These are phyloP conservation scores for Fragosphaeria purpurea DNA, from an alignment of 2,329 filamentous ascomycete genomes.

Conservation along the genomic window DNA sequence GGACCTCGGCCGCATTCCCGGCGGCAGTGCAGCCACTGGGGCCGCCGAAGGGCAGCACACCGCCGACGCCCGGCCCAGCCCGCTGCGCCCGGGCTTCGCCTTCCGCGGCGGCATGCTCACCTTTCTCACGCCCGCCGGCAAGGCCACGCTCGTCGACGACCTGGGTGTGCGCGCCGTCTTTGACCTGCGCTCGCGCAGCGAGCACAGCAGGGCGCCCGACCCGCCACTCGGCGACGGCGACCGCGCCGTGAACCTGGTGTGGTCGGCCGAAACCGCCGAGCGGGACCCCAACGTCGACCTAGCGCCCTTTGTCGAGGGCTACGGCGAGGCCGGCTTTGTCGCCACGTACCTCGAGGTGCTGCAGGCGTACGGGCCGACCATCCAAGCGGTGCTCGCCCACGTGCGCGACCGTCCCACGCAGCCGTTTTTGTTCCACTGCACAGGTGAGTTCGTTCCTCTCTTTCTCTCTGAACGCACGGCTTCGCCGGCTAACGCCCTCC, in stretches of 20 bases:
- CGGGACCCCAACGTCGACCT: slow-evolving; percentile 28
- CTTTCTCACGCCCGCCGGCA: slow-evolving; percentile 23
- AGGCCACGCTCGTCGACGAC: slow-evolving; percentile 25
- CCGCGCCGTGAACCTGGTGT: slow-evolving; percentile 31
- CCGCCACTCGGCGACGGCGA: slow-evolving; percentile 27
- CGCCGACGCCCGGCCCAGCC: slow-evolving; percentile 2
- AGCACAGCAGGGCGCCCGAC: slow-evolving; percentile 33
- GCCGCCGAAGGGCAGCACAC: slow-evolving; percentile 13
- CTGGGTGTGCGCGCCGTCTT: slow-evolving; percentile 36
- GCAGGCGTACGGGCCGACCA: slow-evolving; percentile 29
- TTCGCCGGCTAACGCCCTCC: neutral
- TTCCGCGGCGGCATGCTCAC: slow-evolving; percentile 38
- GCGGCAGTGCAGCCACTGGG: neutral
- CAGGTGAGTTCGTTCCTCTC: slow-evolving; percentile 28
- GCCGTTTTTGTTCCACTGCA: slow-evolving; percentile 44
- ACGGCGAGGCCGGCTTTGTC: slow-evolving; percentile 33
- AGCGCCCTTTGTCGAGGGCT: slow-evolving; percentile 32
- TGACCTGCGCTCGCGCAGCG: slow-evolving; percentile 37
- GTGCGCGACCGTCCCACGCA: slow-evolving; percentile 35
- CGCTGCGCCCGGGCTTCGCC: slow-evolving; percentile 29
- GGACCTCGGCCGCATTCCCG: slow-evolving; percentile 36
- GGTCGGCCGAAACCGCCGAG: slow-evolving; percentile 24
- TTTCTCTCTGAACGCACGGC: too few relatives aligned
- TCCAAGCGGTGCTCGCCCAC: slow-evolving; percentile 36
- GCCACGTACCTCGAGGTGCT: slow-evolving; percentile 39